phyloP scores from a whole-genome alignment of 2,329 filamentous ascomycete genomes.

The Fusarium sp. region DNA sequence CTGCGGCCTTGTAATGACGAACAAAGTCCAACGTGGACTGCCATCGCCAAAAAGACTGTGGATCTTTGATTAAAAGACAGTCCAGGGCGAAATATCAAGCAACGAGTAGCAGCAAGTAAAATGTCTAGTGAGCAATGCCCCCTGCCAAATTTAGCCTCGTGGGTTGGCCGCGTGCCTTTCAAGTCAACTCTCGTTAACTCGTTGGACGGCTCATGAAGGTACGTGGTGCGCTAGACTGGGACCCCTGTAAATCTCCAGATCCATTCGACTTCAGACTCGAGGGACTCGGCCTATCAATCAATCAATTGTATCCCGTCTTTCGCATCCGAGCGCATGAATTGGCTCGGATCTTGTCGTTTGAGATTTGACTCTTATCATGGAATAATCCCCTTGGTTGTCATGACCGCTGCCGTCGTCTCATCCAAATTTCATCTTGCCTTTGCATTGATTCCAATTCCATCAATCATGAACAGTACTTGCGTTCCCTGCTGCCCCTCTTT shows the following conservation, averaged over 20 bases:
- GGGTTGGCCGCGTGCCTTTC: slow-evolving; percentile 49
- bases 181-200: slow-evolving; percentile 41
- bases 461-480: slow-evolving; percentile 32
- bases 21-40: slow-evolving; percentile 29
- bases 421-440: slow-evolving; percentile 37
- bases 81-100: slow-evolving; percentile 25
- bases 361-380: slow-evolving; percentile 25
- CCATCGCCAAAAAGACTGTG: slow-evolving; percentile 36
- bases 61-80: slow-evolving; percentile 32
- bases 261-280: slow-evolving; percentile 36
- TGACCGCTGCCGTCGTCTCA: slow-evolving; percentile 33
- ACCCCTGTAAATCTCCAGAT: slow-evolving; percentile 47
- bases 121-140: slow-evolving; percentile 42
- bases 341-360: slow-evolving; percentile 30
- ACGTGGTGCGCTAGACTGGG: slow-evolving; percentile 42
- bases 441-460: slow-evolving; percentile 36
- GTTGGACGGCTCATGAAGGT: slow-evolving; percentile 44
- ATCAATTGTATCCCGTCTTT: slow-evolving; percentile 34
- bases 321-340: slow-evolving; percentile 34
- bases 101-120: slow-evolving; percentile 39
- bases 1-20: slow-evolving; percentile 41
- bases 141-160: slow-evolving; percentile 50
- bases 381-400: slow-evolving; percentile 28
- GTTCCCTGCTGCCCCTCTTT: slow-evolving; percentile 42
- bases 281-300: slow-evolving; percentile 41